Percentiles rank a stretch among this genome's conserved stretches.
Conservation (phyloP, 169 alveolate species). For the Plasmodium berghei region DNA sequence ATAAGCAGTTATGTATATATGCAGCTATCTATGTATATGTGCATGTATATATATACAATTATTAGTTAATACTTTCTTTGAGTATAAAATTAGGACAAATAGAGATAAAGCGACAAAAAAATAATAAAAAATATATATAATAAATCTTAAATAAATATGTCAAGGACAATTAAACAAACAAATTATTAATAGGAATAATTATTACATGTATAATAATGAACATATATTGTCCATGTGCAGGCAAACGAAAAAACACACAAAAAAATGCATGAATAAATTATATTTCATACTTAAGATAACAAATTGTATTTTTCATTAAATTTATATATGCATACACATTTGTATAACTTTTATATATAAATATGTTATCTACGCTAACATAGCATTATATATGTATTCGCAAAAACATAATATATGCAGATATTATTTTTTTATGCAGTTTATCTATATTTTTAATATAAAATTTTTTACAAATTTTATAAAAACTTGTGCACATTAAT, state of each 20-base stretch:
- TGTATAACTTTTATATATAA: not conserved
- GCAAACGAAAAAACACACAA: not conserved
- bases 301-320: slow-evolving; percentile 6
- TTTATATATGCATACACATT: not conserved
- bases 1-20: not conserved
- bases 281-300: slow-evolving; percentile 3
- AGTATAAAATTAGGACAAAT: slow-evolving; percentile 14
- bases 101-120: not conserved
- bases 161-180: slow-evolving; percentile 2
- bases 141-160: not conserved
- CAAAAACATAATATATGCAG: slow-evolving; percentile 8
- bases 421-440: not conserved
- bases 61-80: not conserved
- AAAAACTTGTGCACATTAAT: slow-evolving; percentile 13
- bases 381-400: slow-evolving; percentile 1
- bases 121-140: not conserved
- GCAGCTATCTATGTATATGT: slow-evolving; percentile 2
- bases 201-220: not conserved
- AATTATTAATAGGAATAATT: slow-evolving; percentile 1
- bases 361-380: not conserved
- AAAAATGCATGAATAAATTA: slow-evolving; percentile 5
- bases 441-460: slow-evolving; percentile 4
- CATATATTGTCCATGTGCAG: not conserved
- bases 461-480: not conserved
- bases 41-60: slow-evolving; percentile 3